A percentile compares a stretch with the other conserved stretches of the same genome.
These are phyloP conservation scores for Pleurotus giganteus DNA, from an alignment of 768 basidiomycete species.

Conservation along the genomic window DNA sequence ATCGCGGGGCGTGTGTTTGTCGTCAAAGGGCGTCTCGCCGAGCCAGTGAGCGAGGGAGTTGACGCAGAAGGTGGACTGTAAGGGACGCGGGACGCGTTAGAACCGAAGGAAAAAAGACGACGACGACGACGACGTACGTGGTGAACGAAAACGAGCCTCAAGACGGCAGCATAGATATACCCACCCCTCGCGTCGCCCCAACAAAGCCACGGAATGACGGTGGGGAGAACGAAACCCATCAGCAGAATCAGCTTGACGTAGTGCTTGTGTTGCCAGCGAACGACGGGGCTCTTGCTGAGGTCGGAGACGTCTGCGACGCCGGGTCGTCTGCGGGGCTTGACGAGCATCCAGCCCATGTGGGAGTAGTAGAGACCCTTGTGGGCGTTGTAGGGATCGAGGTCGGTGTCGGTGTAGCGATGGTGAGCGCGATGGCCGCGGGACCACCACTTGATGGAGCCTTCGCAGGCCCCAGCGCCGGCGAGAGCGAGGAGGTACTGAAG, in stretches of 20 bases:
- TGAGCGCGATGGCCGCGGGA: slow-evolving; percentile 95
- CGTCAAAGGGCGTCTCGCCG: too few relatives aligned
- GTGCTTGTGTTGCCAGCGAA: slow-evolving; percentile 84
- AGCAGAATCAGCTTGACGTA: slow-evolving; percentile 80
- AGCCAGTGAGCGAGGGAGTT: slow-evolving; percentile 97
- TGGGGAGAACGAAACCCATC: too few relatives aligned
- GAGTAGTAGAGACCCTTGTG: slow-evolving; percentile 84
- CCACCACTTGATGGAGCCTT: slow-evolving; percentile 99
- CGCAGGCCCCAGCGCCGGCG: slow-evolving; percentile 86
- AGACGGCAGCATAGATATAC: too few relatives aligned
- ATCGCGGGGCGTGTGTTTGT: slow-evolving; percentile 89
- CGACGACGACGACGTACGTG: too few relatives aligned
- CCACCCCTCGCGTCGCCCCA: too few relatives aligned
- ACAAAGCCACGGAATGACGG: too few relatives aligned
- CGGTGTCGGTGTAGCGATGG: slow-evolving; percentile 95
- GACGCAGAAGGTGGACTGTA: too few relatives aligned
- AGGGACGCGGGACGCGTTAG: too few relatives aligned
- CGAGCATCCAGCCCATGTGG: slow-evolving; percentile 88
- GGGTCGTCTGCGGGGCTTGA: slow-evolving; percentile 88
- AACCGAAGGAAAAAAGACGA: too few relatives aligned
- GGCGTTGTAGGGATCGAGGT: slow-evolving; percentile 92
- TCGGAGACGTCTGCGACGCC: slow-evolving; percentile 90
- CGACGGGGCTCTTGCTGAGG: slow-evolving; percentile 73
- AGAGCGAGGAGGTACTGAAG: slow-evolving; percentile 83
- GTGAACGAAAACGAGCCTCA: too few relatives aligned